Evolutionary conservation across 2,329 filamentous ascomycete genomes (phyloP).

Genomic region (Ceratocystis alfenasii): DNA sequence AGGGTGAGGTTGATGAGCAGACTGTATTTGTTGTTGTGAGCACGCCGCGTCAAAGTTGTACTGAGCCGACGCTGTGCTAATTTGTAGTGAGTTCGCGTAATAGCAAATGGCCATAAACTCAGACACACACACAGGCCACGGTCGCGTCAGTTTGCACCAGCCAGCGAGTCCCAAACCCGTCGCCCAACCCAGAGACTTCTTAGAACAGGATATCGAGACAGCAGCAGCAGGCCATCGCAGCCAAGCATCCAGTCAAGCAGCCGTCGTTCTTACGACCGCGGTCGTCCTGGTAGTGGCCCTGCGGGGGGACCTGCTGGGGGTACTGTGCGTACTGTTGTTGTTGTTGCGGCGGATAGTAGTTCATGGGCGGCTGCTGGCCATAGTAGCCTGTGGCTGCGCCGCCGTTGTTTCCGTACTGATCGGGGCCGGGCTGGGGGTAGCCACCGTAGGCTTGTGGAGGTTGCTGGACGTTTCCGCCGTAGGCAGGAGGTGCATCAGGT

Average conservation of each 20-base stretch:
- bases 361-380: constrained; percentile 23
- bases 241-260: constrained; percentile 37
- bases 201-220: constrained; percentile 48
- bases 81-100: background rate
- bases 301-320: constrained; percentile 29
- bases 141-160: background rate
- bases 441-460: constrained; percentile 37
- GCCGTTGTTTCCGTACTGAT: constrained; percentile 12
- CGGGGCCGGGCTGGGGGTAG: constrained; percentile 29
- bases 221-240: constrained; percentile 45
- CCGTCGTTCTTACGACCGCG: constrained; percentile 28
- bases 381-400: constrained; percentile 15
- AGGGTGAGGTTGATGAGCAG: background rate
- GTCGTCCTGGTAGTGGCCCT: constrained; percentile 29
- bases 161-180: background rate
- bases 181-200: constrained; percentile 14
- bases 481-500: constrained; percentile 36
- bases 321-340: constrained; percentile 14
- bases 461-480: constrained; percentile 32
- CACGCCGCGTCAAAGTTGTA: too few species aligned
- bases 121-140: background rate
- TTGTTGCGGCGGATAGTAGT: constrained; percentile 32
- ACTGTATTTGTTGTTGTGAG: too few species aligned
- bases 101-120: too few species aligned
- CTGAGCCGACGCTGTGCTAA: too few species aligned